A percentile compares a stretch with the other conserved stretches of the same genome.
phyloP scores from a whole-genome alignment of 2,329 filamentous ascomycete genomes.

The Penicillium sp. region DNA sequence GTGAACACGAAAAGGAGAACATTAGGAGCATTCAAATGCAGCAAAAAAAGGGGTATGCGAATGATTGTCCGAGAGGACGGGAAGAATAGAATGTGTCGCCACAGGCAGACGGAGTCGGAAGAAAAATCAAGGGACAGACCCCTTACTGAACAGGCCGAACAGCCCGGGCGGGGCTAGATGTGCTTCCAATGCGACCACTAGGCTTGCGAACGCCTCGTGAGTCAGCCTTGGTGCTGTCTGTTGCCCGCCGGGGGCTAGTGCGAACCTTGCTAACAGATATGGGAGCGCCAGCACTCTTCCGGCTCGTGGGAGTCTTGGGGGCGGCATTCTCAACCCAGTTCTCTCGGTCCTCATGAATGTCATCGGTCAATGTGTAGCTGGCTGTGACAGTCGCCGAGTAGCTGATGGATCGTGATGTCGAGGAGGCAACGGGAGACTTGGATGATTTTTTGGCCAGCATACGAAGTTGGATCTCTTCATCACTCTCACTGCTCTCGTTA shows the following conservation, averaged over 20 bases:
- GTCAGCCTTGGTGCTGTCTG: slow-evolving; percentile 39
- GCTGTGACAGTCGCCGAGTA: slow-evolving; percentile 74
- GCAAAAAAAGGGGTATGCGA: slow-evolving; percentile 23
- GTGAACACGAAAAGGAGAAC: slow-evolving; percentile 12
- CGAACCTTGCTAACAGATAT: slow-evolving; percentile 65
- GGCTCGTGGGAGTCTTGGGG: slow-evolving; percentile 56
- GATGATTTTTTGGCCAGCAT: slow-evolving; percentile 67
- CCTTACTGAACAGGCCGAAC: slow-evolving; percentile 24
- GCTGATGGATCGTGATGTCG: slow-evolving; percentile 68
- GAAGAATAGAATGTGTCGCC: slow-evolving; percentile 21
- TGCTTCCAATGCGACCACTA: slow-evolving; percentile 49
- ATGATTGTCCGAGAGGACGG: slow-evolving; percentile 15
- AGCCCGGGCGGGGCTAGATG: slow-evolving; percentile 33
- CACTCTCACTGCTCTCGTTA: slow-evolving; percentile 64
- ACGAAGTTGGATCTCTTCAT: slow-evolving; percentile 80
- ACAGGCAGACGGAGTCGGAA: slow-evolving; percentile 9
- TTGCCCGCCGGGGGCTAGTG: slow-evolving; percentile 49
- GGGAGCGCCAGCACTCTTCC: slow-evolving; percentile 54
- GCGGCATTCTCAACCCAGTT: slow-evolving; percentile 56
- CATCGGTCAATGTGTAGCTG: slow-evolving; percentile 64
- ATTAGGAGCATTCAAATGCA: slow-evolving; percentile 24
- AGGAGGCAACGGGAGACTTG: slow-evolving; percentile 65
- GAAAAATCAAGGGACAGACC: slow-evolving; percentile 5
- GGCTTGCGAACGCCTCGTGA: slow-evolving; percentile 47
- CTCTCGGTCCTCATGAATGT: slow-evolving; percentile 65